These are phyloP conservation scores for Phytophthora sansomeana DNA, from an alignment of 352 stramenopile species.

Conservation along the genomic window DNA sequence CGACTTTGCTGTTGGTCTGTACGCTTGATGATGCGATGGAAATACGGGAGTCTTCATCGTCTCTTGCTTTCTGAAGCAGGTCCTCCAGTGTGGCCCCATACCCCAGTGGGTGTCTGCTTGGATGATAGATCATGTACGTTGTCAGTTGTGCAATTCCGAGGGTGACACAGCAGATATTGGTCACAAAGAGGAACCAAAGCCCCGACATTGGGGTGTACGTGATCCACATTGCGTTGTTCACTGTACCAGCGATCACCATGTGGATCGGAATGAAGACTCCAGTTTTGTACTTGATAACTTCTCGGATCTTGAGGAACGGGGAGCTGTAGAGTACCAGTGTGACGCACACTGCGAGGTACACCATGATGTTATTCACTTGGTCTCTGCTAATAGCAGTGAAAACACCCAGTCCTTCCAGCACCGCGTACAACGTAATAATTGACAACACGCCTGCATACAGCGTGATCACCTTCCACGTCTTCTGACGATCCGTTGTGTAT, in stretches of 20 bases:
- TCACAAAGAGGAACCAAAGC: conserved; percentile 63
- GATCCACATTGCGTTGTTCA: conserved; percentile 70
- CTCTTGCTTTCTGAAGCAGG: conserved; percentile 36
- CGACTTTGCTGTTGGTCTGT: conserved; percentile 19
- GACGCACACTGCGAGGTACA: conserved; percentile 43
- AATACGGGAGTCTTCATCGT: conserved; percentile 13
- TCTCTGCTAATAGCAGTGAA: conserved; percentile 37
- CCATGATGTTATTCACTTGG: conserved; percentile 44
- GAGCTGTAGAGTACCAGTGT: conserved; percentile 64
- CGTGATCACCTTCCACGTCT: conserved; percentile 26
- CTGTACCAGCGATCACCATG: conserved; percentile 56
- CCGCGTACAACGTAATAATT: conserved; percentile 47
- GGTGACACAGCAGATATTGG: conserved; percentile 50
- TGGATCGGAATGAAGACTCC: conserved; percentile 59
- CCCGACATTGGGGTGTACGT: conserved; percentile 47
- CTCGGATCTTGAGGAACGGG: conserved; percentile 54
- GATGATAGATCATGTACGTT: conserved; percentile 58
- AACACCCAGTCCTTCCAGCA: conserved; percentile 37
- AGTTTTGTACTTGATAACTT: conserved; percentile 57
- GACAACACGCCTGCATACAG: conserved; percentile 35
- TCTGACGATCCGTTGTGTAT: conserved; percentile 31
- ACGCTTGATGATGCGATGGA: conserved; percentile 21
- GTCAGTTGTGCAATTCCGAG: conserved; percentile 45
- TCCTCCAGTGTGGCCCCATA: conserved; percentile 26
- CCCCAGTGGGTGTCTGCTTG: conserved; percentile 49